These are phyloP conservation scores for Isoetes engelmannii DNA, from an alignment of 83 land plant species.

Conservation along the genomic window DNA sequence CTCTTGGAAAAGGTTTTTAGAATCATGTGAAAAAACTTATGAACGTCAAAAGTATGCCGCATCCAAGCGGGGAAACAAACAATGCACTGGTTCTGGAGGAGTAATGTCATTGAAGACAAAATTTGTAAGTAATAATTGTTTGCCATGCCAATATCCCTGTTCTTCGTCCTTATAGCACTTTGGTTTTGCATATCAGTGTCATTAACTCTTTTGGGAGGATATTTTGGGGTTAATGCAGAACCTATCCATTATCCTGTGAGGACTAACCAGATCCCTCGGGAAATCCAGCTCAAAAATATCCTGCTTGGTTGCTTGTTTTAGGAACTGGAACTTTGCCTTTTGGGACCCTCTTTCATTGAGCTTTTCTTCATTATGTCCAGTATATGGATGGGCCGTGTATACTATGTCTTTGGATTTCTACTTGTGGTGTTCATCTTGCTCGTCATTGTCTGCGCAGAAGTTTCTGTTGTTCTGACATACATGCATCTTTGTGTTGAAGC, in stretches of 20 bases:
- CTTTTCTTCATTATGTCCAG: conserved; percentile 31
- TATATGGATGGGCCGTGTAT: conserved; percentile 27
- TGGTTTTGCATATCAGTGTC: conserved; percentile 25
- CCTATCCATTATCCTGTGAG: conserved; percentile 17
- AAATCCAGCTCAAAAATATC: conserved; percentile 22
- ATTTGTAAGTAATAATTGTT: no score
- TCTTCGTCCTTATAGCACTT: conserved; percentile 22
- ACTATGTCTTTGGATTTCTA: conserved; percentile 29
- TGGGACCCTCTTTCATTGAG: conserved; percentile 32
- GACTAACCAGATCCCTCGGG: conserved; percentile 31
- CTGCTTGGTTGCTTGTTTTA: conserved; percentile 20
- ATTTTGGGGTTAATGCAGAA: conserved; percentile 18
- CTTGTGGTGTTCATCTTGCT: conserved; percentile 22
- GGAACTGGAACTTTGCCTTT: conserved; percentile 24
- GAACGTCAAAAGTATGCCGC: no score
- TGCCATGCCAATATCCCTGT: conserved; percentile 25
- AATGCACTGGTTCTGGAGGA: no score
- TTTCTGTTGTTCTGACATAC: conserved; percentile 24
- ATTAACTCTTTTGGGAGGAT: conserved; percentile 21
- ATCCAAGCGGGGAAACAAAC: no score
- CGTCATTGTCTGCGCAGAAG: conserved; percentile 29
- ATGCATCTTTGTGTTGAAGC: conserved; percentile 30
- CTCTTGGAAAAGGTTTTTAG: no score
- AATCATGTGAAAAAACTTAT: no score
- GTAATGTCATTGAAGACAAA: no score